These are phyloP conservation scores for Karstenula rhodostoma DNA, from an alignment of 2,329 filamentous ascomycete genomes.

Conservation along the genomic window DNA sequence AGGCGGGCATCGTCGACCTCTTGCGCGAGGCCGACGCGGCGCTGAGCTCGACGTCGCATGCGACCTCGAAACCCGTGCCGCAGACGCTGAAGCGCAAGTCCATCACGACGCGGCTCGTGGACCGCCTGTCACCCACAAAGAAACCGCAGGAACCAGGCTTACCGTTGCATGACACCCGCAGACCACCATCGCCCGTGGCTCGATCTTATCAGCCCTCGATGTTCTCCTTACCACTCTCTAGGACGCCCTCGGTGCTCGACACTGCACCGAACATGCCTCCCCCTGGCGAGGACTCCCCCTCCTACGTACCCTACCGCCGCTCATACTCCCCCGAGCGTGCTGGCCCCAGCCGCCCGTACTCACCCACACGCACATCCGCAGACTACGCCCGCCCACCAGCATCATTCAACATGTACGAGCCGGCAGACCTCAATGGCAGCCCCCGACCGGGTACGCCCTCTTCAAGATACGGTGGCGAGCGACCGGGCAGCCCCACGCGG, in stretches of 20 bases:
- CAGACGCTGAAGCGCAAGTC: conserved; percentile 37
- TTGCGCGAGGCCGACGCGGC: conserved; percentile 52
- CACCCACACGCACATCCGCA: conserved; percentile 60
- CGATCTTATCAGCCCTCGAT: conserved; percentile 61
- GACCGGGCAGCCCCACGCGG: conserved; percentile 84
- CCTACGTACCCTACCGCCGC: conserved; percentile 67
- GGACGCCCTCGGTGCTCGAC: conserved; percentile 61
- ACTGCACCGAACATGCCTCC: conserved; percentile 61
- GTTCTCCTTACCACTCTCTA: conserved; percentile 54
- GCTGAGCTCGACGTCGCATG: conserved; percentile 26
- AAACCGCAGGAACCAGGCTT: conserved; percentile 44
- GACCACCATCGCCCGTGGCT: conserved; percentile 52
- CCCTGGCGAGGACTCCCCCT: conserved; percentile 67
- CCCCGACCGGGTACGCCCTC: conserved; percentile 91
- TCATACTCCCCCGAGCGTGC: conserved; percentile 61
- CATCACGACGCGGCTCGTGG: conserved; percentile 33
- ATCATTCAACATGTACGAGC: conserved; percentile 78
- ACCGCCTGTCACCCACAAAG: conserved; percentile 30
- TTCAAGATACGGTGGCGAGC: conserved; percentile 78
- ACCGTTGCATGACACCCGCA: conserved; percentile 48
- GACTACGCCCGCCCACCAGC: conserved; percentile 78
- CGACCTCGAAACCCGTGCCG: conserved; percentile 19
- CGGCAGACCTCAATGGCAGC: conserved; percentile 85
- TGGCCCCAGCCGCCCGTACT: conserved; percentile 56
- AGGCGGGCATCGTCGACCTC: conserved; percentile 54